Base-by-base conservation (phyloP, 306 rosid species). In the Rosa rugosa region DNA sequence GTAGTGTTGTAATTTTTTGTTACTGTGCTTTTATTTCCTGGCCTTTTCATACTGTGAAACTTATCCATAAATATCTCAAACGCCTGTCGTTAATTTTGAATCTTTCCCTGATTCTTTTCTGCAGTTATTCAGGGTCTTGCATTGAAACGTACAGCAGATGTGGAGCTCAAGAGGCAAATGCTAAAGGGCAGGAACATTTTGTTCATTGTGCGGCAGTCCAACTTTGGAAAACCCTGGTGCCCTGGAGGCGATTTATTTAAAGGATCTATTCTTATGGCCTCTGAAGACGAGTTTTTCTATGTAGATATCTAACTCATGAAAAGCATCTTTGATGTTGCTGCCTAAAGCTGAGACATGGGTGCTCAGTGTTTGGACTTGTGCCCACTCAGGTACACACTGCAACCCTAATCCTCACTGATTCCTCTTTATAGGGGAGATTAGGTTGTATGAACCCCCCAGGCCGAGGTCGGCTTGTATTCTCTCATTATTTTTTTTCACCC, bases 271-370 rank as follows among this genome's bases (percentile, higher is more conserved):
- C 81, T 53, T 67, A 64, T 77, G 86, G 81, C 90, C 80, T 79
- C 78, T 75, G 88, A 88, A 85, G 91, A 82, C 82, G 75, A 84
- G 90, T 85, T 88, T 85, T 87, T 86, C 91, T 87, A 85, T 93
- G 97, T 93, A 93, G 97, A 91, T 93, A 93, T 91, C 97, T 93
- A 91, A 93, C 97, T 79, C 86, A 56, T 62, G 46, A 64, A 76
- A 89, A 86, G 83, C 87, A 85, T 68, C 75, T 83, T 89, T 86
- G 84, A 79, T 82, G 64, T 76, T 85, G 85, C 90, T 85, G 87
- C 89, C 83, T 83, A 88, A 92, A 77, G 76, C 72, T 17, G 76
- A 80, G 86, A 79, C 86, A 81, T 65, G 84, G 94, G 90, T 77
- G 75, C 69, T 73, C 80, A 75, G 70, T 77, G 86, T 81, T 77